phyloP scores from a whole-genome alignment of 352 stramenopile species.

The Phytophthora lateralis region DNA sequence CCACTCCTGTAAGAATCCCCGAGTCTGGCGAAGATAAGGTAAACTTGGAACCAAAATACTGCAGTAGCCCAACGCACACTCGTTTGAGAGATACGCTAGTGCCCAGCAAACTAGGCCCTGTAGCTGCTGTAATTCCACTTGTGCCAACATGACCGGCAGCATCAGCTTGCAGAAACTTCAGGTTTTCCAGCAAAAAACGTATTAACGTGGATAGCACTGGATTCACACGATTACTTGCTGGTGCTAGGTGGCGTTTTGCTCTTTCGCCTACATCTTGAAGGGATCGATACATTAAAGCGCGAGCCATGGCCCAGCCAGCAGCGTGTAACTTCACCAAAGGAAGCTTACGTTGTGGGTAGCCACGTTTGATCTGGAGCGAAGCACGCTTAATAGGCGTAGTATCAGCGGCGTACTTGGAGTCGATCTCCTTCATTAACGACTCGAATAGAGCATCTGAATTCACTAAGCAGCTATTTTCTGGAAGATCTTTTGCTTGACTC shows the following conservation, averaged over 20 bases:
- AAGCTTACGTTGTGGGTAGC: conserved; percentile 55
- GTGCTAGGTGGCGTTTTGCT: conserved; percentile 9
- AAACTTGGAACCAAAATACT: conserved; percentile 49
- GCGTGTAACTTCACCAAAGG: conserved; percentile 79
- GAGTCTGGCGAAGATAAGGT: conserved; percentile 7
- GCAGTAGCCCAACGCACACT: conserved; percentile 69
- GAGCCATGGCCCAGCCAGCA: conserved; percentile 76
- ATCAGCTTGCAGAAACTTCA: conserved; percentile 40
- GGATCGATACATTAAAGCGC: conserved; percentile 85
- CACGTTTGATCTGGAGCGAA: conserved; percentile 54
- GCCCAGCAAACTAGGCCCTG: conserved; percentile 14
- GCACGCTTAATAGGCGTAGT: conserved; percentile 13
- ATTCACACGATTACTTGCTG: conserved; percentile 40
- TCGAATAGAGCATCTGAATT: conserved; percentile 84
- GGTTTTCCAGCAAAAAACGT: conserved; percentile 67
- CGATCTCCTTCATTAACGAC: conserved; percentile 89
- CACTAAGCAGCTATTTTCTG: conserved; percentile 57
- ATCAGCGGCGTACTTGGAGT: conserved; percentile 44
- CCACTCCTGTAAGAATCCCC: background rate
- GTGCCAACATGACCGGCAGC: background rate
- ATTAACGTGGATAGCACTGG: conserved; percentile 61
- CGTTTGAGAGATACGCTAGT: conserved; percentile 60
- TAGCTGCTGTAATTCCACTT: background rate
- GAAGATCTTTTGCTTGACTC: conserved; percentile 57
- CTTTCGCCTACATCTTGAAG: conserved; percentile 36